Base-by-base conservation (phyloP, 306 rosid species). In the Castanea mollissima region DNA sequence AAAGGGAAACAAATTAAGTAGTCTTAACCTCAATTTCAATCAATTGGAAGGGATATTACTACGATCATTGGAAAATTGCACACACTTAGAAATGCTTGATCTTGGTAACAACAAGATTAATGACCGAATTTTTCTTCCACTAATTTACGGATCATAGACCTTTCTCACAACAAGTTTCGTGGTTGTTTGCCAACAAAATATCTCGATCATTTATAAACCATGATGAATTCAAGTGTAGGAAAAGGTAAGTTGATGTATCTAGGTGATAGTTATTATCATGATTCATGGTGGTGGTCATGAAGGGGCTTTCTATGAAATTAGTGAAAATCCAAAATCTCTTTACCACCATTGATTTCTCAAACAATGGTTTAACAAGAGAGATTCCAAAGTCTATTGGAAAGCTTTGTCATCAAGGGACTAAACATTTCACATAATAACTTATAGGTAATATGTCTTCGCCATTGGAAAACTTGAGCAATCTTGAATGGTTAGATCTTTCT, bases 51-150 rank as follows among this genome's bases (percentile, higher is more conserved):
- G 41, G 41, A 5, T 5, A 34, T 34, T 34, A 5, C 41, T n/a
- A 34, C 59, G 1, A 55, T 21, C 69, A 18, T 21, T 74, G 55
- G 3, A 2, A 20, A 32, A 73, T 31, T 74, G 65, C 18, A 55
- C 4, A 29, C 10, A 25, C 1, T 51, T 62, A 46, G 73, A 78
- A 69, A 11, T 44, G 5, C 27, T 60, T 1, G 77, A 72, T 2
- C n/a, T 79, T 14, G 72, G 73, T 8, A 78, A 78, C 52, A 78
- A 78, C 71, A 10, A 35, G 27, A 12, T 77, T 23, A 54, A 41
- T 10, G 41, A 34, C 41, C 41, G 2, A 34, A 34, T 34, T 34
- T 34, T 34, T 3, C 41, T 5, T 34, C 2, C 41, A 34, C 41
- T 34, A 34, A 34, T 34, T 34, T 34, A 34, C 41, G 41, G 41